Evolutionary conservation across 2,329 filamentous ascomycete species (phyloP), one percentile per base, ranked within the genome.

Genomic region (Metarhizium anisopliae): DNA sequence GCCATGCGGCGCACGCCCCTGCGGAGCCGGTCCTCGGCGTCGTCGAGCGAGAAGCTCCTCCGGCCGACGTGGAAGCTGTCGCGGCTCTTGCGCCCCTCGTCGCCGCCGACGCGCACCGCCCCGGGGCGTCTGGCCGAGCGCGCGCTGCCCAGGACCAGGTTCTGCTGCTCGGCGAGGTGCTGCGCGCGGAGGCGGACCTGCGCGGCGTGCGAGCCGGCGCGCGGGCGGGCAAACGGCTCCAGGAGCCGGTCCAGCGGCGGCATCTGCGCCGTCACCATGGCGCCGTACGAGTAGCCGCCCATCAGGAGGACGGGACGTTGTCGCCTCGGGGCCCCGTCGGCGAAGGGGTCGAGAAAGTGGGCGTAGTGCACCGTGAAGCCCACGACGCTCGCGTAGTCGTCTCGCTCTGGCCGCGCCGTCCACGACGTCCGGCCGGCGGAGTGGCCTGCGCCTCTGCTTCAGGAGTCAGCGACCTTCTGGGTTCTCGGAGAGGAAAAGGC

Each of bases 231-330:
- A 61, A 94, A 90, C 1, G 79, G 70, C 1, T 76, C 68, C 29
- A 90, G 70, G 32, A 95, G 81, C 0, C 76, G 70, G 11, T 74
- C 68, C 40, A 86, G 71, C 0, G 83, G 76, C 0, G 90, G 89
- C 0, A 95, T 78, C 56, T 86, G 83, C 0, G 81, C 84, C 2
- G 90, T 84, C 43, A 97, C 82, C 65, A 96, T 80, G 4, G 90
- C 89, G 47, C 94, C 94, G 68, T 96, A 96, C 0, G 91, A 96
- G 68, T 96, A 96, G 13, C 92, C 92, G 2, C 81, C 86, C 6
- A 94, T 75, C 5, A 96, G 64, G 2, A 85, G 65, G 8, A 30
- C 25, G 20, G 45, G 42, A 7, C n/a, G 6, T 2, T 11, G 32
- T 11, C 1, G 32, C 32, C 32, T 35, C 32, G 32, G 6, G 40